Base-by-base conservation (phyloP, 2,329 filamentous ascomycete species). In the Colletotrichum salicis region DNA sequence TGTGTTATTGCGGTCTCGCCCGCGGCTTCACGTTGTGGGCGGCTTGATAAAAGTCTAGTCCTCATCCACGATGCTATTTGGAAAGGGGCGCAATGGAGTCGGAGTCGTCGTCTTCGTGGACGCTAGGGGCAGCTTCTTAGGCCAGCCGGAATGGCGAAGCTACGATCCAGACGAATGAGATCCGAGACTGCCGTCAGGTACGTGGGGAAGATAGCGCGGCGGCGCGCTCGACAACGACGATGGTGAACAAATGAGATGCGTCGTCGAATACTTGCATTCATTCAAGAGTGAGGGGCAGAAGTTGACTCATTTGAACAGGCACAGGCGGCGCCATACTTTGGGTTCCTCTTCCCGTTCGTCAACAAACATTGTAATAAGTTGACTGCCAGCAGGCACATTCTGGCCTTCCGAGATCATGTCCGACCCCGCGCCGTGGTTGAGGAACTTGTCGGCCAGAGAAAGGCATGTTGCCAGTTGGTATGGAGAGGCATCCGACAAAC, bases 251-350 rank as follows among this genome's bases (percentile, higher is more conserved):
- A 70, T 52, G n/a, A 48, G 31, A 51, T 41, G 31, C 37, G 55
- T 29, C 54, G 19, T 56, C 27, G 24, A 31, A 27, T 72, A 48
- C 64, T 71, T 70, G 70, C 70, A 64, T 64, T 64, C 48, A 52
- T 63, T 54, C 33, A 37, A 41, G 24, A n/a, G 37, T n/a, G 19
- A 24, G 24, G 22, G 24, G 51, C 12, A 12, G 59, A 59, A 11
- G 33, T 56, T 33, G 8, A 33, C n/a, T 29, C 37, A 29, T n/a
- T 29, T 55, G 61, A 27, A 35, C 33, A 11, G 27, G 24, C n/a
- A 58, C 60, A 33, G 54, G 22, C 54, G 22, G 24, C 54, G 29
- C 59, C 37, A 58, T 60, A 19, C 35, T 35, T 45, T 12, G 4
- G 15, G 29, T 7, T 5, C 4, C n/a, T 19, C 11, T 4, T n/a